Conservation (phyloP, 2,329 filamentous ascomycete species). For the Diaporthe sp. region DNA sequence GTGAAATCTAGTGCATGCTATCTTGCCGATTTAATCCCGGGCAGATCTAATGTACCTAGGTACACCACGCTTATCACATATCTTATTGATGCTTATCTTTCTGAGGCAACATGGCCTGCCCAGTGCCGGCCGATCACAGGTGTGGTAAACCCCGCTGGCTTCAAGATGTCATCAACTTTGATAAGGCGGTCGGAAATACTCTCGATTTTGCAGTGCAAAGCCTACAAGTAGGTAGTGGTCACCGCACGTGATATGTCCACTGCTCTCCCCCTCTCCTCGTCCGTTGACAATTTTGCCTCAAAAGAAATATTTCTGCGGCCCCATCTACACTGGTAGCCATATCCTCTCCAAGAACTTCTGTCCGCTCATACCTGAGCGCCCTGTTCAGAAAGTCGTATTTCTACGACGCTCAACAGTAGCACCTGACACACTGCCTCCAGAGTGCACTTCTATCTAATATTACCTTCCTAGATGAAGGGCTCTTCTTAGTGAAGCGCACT, state of each 20-base stretch:
- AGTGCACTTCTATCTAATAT: not conserved
- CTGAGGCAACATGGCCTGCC: not conserved
- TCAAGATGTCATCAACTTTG: constrained; percentile 28
- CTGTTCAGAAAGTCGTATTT: not conserved
- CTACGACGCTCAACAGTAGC: not conserved
- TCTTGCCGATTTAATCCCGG: constrained; percentile 23
- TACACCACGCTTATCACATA: constrained; percentile 15
- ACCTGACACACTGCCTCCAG: not conserved
- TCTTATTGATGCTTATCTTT: constrained; percentile 25
- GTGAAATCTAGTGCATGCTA: not conserved
- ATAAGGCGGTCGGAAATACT: constrained; percentile 11
- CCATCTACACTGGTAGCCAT: not conserved
- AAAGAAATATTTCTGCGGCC: not conserved
- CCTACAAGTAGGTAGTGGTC: not conserved
- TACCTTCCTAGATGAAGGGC: not conserved
- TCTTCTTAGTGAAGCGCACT: not conserved
- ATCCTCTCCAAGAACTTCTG: not conserved
- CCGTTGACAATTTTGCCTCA: not conserved
- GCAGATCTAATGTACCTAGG: constrained; percentile 17
- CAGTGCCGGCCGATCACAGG: constrained; percentile 1
- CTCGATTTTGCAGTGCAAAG: not conserved
- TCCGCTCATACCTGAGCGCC: not conserved
- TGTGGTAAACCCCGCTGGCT: constrained; percentile 1
- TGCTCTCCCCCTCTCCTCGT: not conserved
- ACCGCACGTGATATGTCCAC: not conserved